A percentile compares a stretch with the other conserved stretches of the same genome.
Evolutionary conservation across 352 stramenopile species (phyloP).

Genomic region (Phytopythium helicoides): DNA sequence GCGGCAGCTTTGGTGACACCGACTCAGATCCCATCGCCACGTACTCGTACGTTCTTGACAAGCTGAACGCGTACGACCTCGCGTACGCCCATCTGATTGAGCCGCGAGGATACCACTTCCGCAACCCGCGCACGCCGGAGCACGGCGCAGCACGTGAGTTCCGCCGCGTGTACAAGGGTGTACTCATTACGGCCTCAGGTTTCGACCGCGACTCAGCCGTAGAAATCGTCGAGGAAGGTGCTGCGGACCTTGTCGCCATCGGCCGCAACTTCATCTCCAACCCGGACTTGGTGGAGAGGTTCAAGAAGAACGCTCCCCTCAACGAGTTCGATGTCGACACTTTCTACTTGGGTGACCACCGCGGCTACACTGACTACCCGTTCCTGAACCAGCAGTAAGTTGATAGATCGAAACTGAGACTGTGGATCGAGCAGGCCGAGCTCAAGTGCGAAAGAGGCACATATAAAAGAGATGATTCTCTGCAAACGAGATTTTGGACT

Average conservation of each 20-base stretch:
- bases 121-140: conserved; percentile 31
- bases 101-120: conserved; percentile 39
- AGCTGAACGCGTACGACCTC: conserved; percentile 55
- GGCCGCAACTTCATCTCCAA: conserved; percentile 76
- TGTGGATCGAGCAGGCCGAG: no score
- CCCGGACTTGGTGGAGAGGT: conserved; percentile 60
- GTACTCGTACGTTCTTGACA: conserved; percentile 47
- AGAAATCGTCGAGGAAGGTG: conserved; percentile 40
- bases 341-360: conserved; percentile 41
- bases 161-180: conserved; percentile 53
- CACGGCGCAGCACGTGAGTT: conserved; percentile 43
- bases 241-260: conserved; percentile 62
- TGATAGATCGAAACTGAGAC: no score
- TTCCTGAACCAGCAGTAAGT: conserved; percentile 14
- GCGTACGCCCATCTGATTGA: conserved; percentile 67
- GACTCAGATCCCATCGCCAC: conserved; percentile 45
- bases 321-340: conserved; percentile 38
- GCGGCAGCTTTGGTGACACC: conserved; percentile 39
- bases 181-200: conserved; percentile 53
- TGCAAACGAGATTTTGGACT: no score
- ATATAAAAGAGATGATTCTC: no score
- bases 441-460: no score
- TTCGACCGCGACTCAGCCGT: conserved; percentile 47
- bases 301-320: conserved; percentile 40
- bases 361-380: conserved; percentile 53